phyloP scores from a whole-genome alignment of 2,329 filamentous ascomycete genomes.

The Metarhizium rileyi region DNA sequence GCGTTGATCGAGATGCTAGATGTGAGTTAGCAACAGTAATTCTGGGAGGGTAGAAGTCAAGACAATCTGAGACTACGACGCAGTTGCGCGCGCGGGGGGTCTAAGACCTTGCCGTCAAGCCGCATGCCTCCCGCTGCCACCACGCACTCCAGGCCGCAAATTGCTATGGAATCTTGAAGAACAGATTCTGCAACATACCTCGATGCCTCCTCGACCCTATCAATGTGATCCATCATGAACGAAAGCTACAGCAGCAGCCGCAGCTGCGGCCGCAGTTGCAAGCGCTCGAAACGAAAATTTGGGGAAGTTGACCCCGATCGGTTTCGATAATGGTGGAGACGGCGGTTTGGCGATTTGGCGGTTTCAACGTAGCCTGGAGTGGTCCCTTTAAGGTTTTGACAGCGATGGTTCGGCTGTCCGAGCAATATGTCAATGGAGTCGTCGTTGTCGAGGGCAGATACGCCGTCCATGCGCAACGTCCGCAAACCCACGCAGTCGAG shows the following conservation, averaged over 20 bases:
- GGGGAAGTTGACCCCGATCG: not conserved
- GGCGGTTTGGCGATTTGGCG: not conserved
- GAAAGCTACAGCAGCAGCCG: slow-evolving; percentile 1
- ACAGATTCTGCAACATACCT: slow-evolving; percentile 3
- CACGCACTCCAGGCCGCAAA: not conserved
- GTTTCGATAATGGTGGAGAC: not conserved
- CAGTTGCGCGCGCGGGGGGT: not conserved
- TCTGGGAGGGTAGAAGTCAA: not conserved
- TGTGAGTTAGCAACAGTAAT: slow-evolving; percentile 1
- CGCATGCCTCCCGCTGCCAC: not conserved
- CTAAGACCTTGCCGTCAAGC: not conserved
- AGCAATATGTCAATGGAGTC: not conserved
- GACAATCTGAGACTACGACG: not conserved
- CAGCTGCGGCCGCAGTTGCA: slow-evolving; percentile 2
- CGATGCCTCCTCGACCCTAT: slow-evolving; percentile 4
- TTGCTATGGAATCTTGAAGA: not conserved
- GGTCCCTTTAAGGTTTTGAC: not conserved
- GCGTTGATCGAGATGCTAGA: slow-evolving; percentile 17
- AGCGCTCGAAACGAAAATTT: not conserved
- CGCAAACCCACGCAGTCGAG: not conserved
- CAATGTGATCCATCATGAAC: slow-evolving; percentile 6
- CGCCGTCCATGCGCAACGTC: not conserved
- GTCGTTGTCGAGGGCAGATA: not conserved
- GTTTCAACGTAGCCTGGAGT: not conserved
- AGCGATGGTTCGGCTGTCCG: not conserved